Evolutionary conservation across 2,329 filamentous ascomycete genomes (phyloP).

Genomic region (Hypomyces perniciosus): DNA sequence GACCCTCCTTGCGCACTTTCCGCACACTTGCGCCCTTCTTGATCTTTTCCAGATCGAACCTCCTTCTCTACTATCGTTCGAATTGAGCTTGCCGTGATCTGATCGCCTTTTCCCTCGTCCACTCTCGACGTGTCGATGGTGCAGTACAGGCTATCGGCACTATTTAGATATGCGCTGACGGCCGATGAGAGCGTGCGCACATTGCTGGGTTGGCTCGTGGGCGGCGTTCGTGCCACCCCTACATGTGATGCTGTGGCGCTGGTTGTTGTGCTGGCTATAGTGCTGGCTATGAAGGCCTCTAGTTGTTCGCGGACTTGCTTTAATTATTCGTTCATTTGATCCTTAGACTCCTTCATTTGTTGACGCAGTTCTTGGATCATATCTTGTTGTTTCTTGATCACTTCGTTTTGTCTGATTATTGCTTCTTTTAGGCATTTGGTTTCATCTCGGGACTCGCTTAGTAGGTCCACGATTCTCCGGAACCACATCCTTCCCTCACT

Average conservation of each 20-base stretch:
- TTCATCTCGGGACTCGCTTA: too few relatives aligned
- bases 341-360: too few relatives aligned
- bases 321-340: too few relatives aligned
- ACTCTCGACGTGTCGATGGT: background rate
- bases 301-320: background rate
- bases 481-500: too few relatives aligned
- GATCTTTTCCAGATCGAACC: background rate
- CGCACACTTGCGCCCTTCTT: conserved; percentile 18
- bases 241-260: background rate
- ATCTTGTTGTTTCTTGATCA: too few relatives aligned
- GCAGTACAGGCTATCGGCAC: background rate
- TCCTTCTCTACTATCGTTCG: background rate
- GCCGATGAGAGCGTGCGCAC: background rate
- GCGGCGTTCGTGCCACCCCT: background rate
- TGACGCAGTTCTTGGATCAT: too few relatives aligned
- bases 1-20: conserved; percentile 15
- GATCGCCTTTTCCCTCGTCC: background rate
- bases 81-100: background rate
- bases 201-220: background rate
- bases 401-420: too few relatives aligned
- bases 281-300: background rate
- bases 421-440: too few relatives aligned
- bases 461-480: too few relatives aligned
- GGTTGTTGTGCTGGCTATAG: background rate
- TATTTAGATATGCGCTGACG: background rate